Base-by-base conservation (phyloP, 331 rosid genomes). In the Stylosanthes scabra region DNA sequence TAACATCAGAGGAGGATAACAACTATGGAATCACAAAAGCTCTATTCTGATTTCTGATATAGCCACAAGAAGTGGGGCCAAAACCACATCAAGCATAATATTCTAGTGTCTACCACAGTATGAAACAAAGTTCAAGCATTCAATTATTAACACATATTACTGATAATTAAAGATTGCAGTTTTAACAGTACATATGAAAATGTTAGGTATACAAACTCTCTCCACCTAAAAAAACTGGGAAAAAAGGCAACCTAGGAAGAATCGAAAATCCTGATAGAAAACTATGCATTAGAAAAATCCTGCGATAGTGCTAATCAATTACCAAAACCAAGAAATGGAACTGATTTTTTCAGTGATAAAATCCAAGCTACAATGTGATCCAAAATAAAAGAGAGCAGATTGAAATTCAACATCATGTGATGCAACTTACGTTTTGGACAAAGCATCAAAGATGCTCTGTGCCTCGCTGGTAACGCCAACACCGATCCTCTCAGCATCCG, bases 401-500 rank as follows among this genome's bases (percentile, higher is more conserved):
- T 60, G 34, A 49, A 56, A 58, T 25, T 66, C 59, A 71, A 46
- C 3, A 72, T 12, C 0, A 27, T 11, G 8, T 25, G 4, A 83
- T 7, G 60, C 72, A 76, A 76, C 96, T 80, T 85, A 92, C 99
- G 99, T 95, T 76, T 95, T 95, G 59, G 92, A 92, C 70, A 95
- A 83, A 46, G 99, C 97, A 68, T 95, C 91, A 65, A 95, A 95
- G 70, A 95, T 90, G 83, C 81, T 83, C 83, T 95, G 99, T 2
- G 98, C 99, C 75, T 95, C 93, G 49, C 63, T 69, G 66, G 97
- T 88, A 60, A 95, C 99, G 71, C 97, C 97, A 11, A 92, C 97
- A 8, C 99, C 99, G 12, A 92, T 88, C 84, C 97, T 87, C 88
- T 95, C 99, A 55, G 85, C 94, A 28, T 92, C 99, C 0, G 86